Evolutionary conservation across 805 yeast genomes (phyloP).

Genomic region (Suhomyces pyralidae): DNA sequence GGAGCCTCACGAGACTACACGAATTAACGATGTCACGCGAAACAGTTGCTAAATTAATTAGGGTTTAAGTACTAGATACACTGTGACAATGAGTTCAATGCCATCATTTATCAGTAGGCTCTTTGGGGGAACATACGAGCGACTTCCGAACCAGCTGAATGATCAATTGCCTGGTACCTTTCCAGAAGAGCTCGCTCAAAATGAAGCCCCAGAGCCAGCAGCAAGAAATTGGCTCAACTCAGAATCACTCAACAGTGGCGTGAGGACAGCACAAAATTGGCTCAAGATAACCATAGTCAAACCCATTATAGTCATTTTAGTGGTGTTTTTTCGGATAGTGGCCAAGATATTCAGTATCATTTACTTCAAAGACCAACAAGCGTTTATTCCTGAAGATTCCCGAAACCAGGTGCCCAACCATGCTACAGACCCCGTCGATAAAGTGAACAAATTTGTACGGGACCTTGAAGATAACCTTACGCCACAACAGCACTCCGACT

Average conservation of each 20-base stretch:
- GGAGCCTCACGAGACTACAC: neutral
- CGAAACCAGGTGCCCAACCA: neutral
- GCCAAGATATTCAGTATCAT: conserved; percentile 22
- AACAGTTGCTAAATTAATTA: neutral
- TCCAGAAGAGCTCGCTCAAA: conserved; percentile 14
- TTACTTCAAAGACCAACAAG: conserved; percentile 20
- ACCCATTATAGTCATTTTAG: conserved; percentile 23
- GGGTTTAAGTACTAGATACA: neutral
- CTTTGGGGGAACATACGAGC: neutral
- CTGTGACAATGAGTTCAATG: neutral
- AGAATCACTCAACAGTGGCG: conserved; percentile 9
- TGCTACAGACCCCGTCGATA: conserved; percentile 47
- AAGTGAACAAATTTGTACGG: conserved; percentile 50
- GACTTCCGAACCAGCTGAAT: neutral
- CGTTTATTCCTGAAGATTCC: neutral
- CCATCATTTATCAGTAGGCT: neutral
- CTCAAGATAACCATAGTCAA: conserved; percentile 17
- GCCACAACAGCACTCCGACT: conserved; percentile 17
- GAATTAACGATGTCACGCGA: neutral
- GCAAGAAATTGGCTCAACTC: conserved; percentile 18
- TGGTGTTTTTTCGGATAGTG: conserved; percentile 20
- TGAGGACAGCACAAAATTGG: conserved; percentile 5
- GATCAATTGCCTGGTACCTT: conserved; percentile 21
- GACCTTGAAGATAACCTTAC: conserved; percentile 48
- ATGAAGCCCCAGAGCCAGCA: conserved; percentile 7